Conservation (phyloP, 257 asterid genomes). For the Solanum raphanifolium region DNA sequence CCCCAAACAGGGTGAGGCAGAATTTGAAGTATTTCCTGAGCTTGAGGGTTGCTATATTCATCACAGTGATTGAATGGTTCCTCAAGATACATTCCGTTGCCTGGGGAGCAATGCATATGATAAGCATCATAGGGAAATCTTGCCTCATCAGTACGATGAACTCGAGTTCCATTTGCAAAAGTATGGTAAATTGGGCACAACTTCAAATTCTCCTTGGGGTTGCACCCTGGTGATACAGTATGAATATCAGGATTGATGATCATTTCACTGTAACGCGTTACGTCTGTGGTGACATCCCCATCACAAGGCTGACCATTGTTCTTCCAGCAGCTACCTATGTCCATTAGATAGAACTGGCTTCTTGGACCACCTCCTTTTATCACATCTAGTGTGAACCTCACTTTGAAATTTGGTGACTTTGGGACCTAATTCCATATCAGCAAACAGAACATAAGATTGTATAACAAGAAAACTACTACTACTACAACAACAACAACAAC, state of each 20-base stretch:
- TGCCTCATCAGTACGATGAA: constrained; percentile 38
- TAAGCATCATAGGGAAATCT: constrained; percentile 63
- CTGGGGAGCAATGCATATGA: constrained; percentile 60
- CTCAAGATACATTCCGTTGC: constrained; percentile 39
- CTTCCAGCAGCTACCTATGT: constrained; percentile 93
- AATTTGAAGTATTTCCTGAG: constrained; percentile 75
- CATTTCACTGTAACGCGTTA: constrained; percentile 73
- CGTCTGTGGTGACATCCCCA: constrained; percentile 66
- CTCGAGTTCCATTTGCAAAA: constrained; percentile 46
- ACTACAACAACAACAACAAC: neutral
- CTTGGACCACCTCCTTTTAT: constrained; percentile 56
- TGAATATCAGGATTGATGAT: constrained; percentile 42
- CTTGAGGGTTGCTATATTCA: constrained; percentile 71
- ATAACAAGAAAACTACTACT: neutral
- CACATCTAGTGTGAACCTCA: constrained; percentile 57
- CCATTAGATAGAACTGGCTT: constrained; percentile 78
- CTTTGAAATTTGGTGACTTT: constrained; percentile 68
- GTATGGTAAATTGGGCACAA: constrained; percentile 71
- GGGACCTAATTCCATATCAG: constrained; percentile 36
- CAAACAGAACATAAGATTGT: neutral
- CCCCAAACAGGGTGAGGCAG: constrained; percentile 82
- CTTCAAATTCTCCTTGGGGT: constrained; percentile 10
- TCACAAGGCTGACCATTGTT: constrained; percentile 63
- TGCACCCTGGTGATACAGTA: constrained; percentile 56
- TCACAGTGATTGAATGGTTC: constrained; percentile 47